phyloP scores from a whole-genome alignment of 345 rosid genomes.

The Sisymbrium altissimum region DNA sequence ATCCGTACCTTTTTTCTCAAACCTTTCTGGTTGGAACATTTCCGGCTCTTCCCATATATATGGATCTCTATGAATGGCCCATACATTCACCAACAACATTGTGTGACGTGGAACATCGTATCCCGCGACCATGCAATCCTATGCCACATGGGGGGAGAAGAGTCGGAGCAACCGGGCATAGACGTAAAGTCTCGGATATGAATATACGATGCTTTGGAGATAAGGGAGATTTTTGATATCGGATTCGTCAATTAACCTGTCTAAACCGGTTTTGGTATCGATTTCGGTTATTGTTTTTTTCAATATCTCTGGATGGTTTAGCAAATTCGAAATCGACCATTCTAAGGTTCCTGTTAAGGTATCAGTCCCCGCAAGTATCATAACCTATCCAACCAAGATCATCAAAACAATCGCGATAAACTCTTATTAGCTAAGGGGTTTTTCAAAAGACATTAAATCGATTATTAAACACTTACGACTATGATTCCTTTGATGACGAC shows the following conservation, averaged over 20 bases:
- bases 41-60: slow-evolving; percentile 34
- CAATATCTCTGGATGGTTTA: slow-evolving; percentile 42
- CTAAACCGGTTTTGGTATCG: not conserved
- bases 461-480: not conserved
- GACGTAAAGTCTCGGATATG: not conserved
- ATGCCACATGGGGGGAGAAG: not conserved
- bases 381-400: not conserved
- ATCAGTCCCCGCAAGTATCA: not conserved
- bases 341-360: slow-evolving; percentile 40
- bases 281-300: not conserved
- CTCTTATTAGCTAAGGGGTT: not conserved
- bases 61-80: slow-evolving; percentile 41
- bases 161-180: not conserved
- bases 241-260: not conserved
- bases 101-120: slow-evolving; percentile 23
- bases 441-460: not conserved
- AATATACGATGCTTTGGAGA: not conserved
- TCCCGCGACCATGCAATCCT: not conserved
- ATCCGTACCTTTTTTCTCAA: slow-evolving; percentile 17
- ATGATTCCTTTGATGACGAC: not conserved
- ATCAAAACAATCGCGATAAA: not conserved
- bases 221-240: not conserved
- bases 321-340: slow-evolving; percentile 34
- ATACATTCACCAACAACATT: slow-evolving; percentile 33
- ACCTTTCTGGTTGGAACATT: slow-evolving; percentile 6